Percentiles rank a stretch among this genome's conserved stretches.
phyloP scores from a whole-genome alignment of 192 early-diverging fungal species.

The Funneliformis mosseae region DNA sequence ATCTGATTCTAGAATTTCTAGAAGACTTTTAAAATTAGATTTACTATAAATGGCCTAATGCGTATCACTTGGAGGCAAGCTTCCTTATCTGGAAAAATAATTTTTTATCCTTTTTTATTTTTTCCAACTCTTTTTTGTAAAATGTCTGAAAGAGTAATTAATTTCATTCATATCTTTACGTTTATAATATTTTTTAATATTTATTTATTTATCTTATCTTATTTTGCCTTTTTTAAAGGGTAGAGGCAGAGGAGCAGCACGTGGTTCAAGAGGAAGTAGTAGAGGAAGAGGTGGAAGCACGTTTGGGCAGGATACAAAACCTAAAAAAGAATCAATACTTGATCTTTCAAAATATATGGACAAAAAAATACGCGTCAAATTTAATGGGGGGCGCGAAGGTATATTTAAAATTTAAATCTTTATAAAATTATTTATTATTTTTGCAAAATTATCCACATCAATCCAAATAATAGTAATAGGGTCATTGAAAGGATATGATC shows the following conservation, averaged over 20 bases:
- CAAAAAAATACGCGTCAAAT: slow-evolving; percentile 90
- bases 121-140: not conserved
- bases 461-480: slow-evolving; percentile 70
- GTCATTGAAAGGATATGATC: slow-evolving; percentile 90
- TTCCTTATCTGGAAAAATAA: not conserved
- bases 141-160: not conserved
- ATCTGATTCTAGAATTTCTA: too few species aligned
- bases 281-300: slow-evolving; percentile 47
- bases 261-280: slow-evolving; percentile 52
- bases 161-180: not conserved
- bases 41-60: too few species aligned
- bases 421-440: not conserved
- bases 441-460: not conserved
- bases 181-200: not conserved
- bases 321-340: slow-evolving; percentile 88
- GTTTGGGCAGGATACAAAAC: slow-evolving; percentile 57
- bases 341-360: slow-evolving; percentile 94
- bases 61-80: too few species aligned
- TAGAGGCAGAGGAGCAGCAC: slow-evolving; percentile 44
- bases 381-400: slow-evolving; percentile 94
- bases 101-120: not conserved
- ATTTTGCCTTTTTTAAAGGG: not conserved
- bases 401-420: not conserved
- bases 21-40: too few species aligned
- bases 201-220: not conserved